Evolutionary conservation across 805 yeast species (phyloP), one percentile per base, ranked within the genome.

Genomic region (Wickerhamomyces alni): DNA sequence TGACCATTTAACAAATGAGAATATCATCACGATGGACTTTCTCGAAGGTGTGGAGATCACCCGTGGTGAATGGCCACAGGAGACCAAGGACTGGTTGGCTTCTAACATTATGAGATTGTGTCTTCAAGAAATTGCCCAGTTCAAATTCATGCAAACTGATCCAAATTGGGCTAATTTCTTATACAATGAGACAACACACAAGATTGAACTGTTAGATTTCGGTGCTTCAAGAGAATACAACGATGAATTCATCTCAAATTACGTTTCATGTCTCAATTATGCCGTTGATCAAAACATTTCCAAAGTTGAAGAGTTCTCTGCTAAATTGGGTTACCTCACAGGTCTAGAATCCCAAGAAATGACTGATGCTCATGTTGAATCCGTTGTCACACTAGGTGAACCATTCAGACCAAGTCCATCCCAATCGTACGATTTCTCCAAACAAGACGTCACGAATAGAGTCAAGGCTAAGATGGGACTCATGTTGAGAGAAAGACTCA

Each of bases 161-260:
- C 99, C 99, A 37, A 93, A 93, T 61, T 93, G 99, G 99, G 97
- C 99, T 33, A 93, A 93, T 61, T 93, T 93, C 65, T 64, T 93
- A 43, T 88, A 85, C 66, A 88, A 93, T 55, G 69, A 69, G 26
- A 50, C 66, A n/a, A 78, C 88, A 2, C 63, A 74, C 19, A 79
- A 82, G 59, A 77, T 93, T 41, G 97, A 91, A 61, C 68, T 93
- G 40, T 67, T 93, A 38, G 99, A 93, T 64, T 93, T 93, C 63
- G 99, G 99, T 35, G 98, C 99, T 1, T 82, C 96, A 6, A 73
- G 98, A 47, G 84, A 77, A 25, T 93, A 78, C 59, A 68, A 77
- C 17, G 74, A 70, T 30, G 75, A 74, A 15, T 93, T 93, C 51
- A 79, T 85, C 33, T 55, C 58, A 5, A 73, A 80, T 51, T 93